Evolutionary conservation across 176 grass and related monocot genomes (phyloP), one percentile per base, ranked within the genome.

Genomic region (Rhynchospora breviuscula): DNA sequence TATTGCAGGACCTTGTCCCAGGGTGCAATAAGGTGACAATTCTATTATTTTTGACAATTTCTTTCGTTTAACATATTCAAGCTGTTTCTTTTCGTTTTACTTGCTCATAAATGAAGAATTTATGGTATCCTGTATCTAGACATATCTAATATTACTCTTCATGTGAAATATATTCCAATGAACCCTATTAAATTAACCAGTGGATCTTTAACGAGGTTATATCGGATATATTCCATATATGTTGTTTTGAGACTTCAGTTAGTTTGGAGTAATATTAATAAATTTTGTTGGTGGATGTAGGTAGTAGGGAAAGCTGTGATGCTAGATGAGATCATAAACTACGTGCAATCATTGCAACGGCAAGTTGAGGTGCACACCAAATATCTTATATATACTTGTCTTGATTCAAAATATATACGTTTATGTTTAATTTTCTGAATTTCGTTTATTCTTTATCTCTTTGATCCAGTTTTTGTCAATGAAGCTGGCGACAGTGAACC

Each of bases 301-400:
- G 93, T 99, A 67, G 92, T 92, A 31, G 97, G 93, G 85, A 99
- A 99, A 89, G 97, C 97, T 31, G 93, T 99, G 18, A 99, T 99
- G 97, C 97, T 99, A 2, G 97, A 99, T 81, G 97, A 99, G 85
- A 99, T 99, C 84, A 99, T 99, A 80, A 99, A 96, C 88, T 99
- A 99, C 14, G 97, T 99, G 80, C 97, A 99, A 44, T 99, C 97
- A 29, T 79, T 99, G 87, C 97, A 99, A 81, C 93, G 92, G 85
- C 97, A 99, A 92, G 97, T 99, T 67, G 97, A 99, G 97, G 97
- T 99, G 94, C 82, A 47, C 8, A 56, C 7, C 13, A 78, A 17
- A 78, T 78, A 22, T 56, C 13, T 76, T 78, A 13, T 33, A 54
- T 57, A n/a, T 78, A 78, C 67, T 78, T 35, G 14, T 66, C 56